phyloP scores from a whole-genome alignment of 345 rosid species.

The Eucalyptus regnans region DNA sequence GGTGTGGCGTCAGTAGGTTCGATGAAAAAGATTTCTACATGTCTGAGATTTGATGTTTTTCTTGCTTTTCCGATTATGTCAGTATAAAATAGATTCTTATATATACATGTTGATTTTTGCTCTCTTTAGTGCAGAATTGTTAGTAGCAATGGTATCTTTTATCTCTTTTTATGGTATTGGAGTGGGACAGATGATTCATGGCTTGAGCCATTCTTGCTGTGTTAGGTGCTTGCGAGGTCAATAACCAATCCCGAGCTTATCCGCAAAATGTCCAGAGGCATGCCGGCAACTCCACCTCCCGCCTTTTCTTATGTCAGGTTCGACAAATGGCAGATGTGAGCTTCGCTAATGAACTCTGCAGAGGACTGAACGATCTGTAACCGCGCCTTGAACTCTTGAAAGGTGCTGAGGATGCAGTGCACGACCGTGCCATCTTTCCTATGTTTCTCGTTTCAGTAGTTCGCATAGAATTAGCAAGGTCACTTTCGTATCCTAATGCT shows the following conservation, averaged over 20 bases:
- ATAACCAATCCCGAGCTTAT: not conserved
- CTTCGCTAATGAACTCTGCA: not conserved
- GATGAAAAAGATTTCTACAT: not conserved
- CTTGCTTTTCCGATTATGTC: not conserved
- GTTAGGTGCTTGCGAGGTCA: not conserved
- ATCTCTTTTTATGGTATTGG: not conserved
- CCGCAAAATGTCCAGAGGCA: not conserved
- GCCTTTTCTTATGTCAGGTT: not conserved
- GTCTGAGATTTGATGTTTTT: not conserved
- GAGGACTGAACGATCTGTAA: not conserved
- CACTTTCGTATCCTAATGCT: not conserved
- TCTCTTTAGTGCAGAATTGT: not conserved
- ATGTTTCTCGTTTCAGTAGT: not conserved
- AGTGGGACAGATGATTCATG: not conserved
- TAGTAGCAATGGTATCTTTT: not conserved
- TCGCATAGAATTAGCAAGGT: not conserved
- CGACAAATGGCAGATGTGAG: not conserved
- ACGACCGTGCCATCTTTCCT: not conserved
- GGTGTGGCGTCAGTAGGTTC: not conserved
- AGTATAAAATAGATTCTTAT: not conserved
- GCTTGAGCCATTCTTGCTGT: not conserved
- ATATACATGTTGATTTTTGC: not conserved
- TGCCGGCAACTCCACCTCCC: not conserved
- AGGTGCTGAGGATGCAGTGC: not conserved
- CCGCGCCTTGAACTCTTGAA: not conserved